Evolutionary conservation across 768 basidiomycete genomes (phyloP).

Genomic region (Agaricus blazei): DNA sequence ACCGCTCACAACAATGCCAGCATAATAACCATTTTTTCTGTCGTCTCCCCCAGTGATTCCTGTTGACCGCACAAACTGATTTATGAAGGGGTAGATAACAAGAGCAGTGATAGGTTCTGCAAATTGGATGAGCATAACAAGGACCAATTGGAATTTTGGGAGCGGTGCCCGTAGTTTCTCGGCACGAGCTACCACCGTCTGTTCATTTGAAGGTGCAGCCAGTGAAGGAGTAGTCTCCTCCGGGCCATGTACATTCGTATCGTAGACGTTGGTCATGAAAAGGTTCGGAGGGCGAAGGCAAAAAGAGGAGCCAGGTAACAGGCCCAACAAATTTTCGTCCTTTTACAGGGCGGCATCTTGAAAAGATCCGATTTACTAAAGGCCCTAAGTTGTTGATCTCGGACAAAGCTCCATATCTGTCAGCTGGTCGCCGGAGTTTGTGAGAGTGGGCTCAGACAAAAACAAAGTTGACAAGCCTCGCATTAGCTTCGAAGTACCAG

Average conservation of each 20-base stretch:
- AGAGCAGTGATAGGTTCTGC: conserved; percentile 39
- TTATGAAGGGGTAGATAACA: conserved; percentile 44
- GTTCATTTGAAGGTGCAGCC: not conserved
- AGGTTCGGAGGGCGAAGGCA: too few species aligned
- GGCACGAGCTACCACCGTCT: not conserved
- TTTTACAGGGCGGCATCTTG: too few species aligned
- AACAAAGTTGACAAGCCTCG: too few species aligned
- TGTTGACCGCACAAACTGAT: conserved; percentile 37
- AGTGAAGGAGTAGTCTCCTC: not conserved
- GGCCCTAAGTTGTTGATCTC: too few species aligned
- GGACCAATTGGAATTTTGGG: conserved; percentile 34
- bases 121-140: conserved; percentile 34
- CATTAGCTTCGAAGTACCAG: too few species aligned
- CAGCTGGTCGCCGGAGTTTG: too few species aligned
- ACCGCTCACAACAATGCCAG: conserved; percentile 37
- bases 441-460: too few species aligned
- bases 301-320: too few species aligned
- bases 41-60: conserved; percentile 41
- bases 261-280: not conserved
- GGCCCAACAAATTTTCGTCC: too few species aligned
- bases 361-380: too few species aligned
- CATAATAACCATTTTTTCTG: conserved; percentile 41
- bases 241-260: not conserved
- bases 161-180: conserved; percentile 28
- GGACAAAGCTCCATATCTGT: too few species aligned